Evolutionary conservation across 352 stramenopile species (phyloP).

Genomic region (Phytopythium mirpurense): DNA sequence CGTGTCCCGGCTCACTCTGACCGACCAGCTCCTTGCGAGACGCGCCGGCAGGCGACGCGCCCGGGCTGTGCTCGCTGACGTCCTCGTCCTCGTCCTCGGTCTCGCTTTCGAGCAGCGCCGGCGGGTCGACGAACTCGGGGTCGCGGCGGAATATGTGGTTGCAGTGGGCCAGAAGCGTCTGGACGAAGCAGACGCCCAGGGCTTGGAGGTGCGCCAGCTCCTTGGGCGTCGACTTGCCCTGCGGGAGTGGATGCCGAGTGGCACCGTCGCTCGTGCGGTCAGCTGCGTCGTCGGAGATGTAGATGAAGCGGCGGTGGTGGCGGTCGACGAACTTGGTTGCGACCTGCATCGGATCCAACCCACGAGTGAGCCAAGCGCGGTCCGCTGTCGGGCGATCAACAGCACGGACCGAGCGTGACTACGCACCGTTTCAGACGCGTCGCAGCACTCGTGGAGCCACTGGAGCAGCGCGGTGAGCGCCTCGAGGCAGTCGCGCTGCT

Average conservation of each 20-base stretch:
- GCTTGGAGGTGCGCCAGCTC: slow-evolving; percentile 6
- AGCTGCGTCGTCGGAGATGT: slow-evolving; percentile 13
- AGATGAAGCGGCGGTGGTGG: slow-evolving; percentile 39
- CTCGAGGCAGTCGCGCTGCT: slow-evolving; percentile 71
- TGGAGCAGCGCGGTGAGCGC: slow-evolving; percentile 52
- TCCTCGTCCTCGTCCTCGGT: slow-evolving; percentile 59
- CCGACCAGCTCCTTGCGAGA: slow-evolving; percentile 4
- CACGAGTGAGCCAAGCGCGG: background rate
- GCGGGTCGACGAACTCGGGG: slow-evolving; percentile 23
- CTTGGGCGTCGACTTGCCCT: background rate
- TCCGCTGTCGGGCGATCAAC: background rate
- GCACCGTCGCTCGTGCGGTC: background rate
- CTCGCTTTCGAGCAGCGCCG: slow-evolving; percentile 41
- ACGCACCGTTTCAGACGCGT: slow-evolving; percentile 38
- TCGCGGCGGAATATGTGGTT: slow-evolving; percentile 73
- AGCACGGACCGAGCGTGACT: background rate
- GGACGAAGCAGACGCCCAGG: slow-evolving; percentile 53
- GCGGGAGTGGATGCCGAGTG: background rate
- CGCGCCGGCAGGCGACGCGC: background rate
- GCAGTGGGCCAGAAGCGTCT: slow-evolving; percentile 46
- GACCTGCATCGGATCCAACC: slow-evolving; percentile 15
- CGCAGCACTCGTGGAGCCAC: slow-evolving; percentile 28
- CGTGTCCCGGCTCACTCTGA: background rate
- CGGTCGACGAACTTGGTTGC: slow-evolving; percentile 30
- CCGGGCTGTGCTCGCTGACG: slow-evolving; percentile 27